Evolutionary conservation across 2,329 filamentous ascomycete genomes (phyloP), one percentile per base, ranked within the genome.

Genomic region (Zymoseptoria ardabiliae): DNA sequence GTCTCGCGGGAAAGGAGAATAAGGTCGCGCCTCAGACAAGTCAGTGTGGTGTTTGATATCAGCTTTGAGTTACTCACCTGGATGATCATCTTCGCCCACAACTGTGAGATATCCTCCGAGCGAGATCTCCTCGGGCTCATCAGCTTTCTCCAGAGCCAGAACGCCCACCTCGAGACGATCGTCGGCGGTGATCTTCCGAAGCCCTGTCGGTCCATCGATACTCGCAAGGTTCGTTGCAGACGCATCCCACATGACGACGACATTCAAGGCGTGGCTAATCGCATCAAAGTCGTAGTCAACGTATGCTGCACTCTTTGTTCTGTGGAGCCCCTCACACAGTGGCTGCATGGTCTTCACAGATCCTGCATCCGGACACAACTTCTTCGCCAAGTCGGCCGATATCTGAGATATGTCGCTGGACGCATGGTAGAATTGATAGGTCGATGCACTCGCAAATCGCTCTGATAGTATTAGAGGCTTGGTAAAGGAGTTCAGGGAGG

Each of bases 1-100:
- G 92, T 0, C 91, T 85, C 2, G 90, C 85, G 2, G 90, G 86
- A 65, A 96, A 94, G 50, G 89, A 85, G 77, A 97, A 97, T 52
- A 93, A 78, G 0, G 90, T 89, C 1, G 89, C 82, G 48, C 88
- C 88, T 82, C 25, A 0, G 19, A 22, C n/a, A n/a, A 10, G 56
- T 61, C 52, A 62, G 56, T 23, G 10, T 17, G 41, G 17, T 49
- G 13, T 1, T 19, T 52, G n/a, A 19, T 20, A 50, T 50, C 10
- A 9, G 21, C 19, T 54, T n/a, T 17, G 28, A 17, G 51, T 71
- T 75, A 57, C 57, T 19, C 78, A 83, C 82, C 81, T 10, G 90
- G 85, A 64, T 85, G 84, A 48, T 80, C 79, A 68, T 91, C 84
- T 68, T 92, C 83, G 21, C 90, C 90, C 0, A 97, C 76, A 2